Evolutionary conservation across 768 basidiomycete genomes (phyloP).

Genomic region (Boletus fagicola): DNA sequence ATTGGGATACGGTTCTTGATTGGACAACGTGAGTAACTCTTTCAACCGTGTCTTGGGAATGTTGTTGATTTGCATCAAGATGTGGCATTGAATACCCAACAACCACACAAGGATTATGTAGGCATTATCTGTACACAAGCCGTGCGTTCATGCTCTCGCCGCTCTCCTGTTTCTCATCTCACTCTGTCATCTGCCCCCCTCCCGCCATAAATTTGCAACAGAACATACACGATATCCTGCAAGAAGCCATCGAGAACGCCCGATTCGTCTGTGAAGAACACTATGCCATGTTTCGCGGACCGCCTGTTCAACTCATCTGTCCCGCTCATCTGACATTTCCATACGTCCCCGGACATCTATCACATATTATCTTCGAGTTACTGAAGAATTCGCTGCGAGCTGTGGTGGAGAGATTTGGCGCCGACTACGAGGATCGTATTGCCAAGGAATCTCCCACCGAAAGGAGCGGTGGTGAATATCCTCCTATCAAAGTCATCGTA

Average conservation of each 20-base stretch:
- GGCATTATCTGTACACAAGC: conserved; percentile 96
- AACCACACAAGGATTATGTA: conserved; percentile 88
- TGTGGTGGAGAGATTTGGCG: conserved; percentile 89
- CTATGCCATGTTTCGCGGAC: conserved; percentile 92
- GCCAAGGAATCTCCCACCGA: conserved; percentile 7
- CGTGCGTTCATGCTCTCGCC: conserved; percentile 42
- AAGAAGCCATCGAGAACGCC: conserved; percentile 98
- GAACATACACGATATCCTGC: conserved; percentile 97
- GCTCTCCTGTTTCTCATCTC: neutral
- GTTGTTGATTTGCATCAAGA: conserved; percentile 47
- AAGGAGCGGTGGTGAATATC: conserved; percentile 11
- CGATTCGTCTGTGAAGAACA: conserved; percentile 94
- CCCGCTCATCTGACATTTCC: conserved; percentile 82
- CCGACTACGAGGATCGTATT: conserved; percentile 60
- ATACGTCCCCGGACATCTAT: conserved; percentile 95
- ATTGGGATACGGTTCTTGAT: conserved; percentile 97
- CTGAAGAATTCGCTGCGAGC: conserved; percentile 97
- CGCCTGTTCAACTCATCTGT: conserved; percentile 95
- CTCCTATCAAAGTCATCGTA: conserved; percentile 52
- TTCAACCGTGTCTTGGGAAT: neutral
- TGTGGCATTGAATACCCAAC: conserved; percentile 89
- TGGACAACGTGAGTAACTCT: conserved; percentile 73
- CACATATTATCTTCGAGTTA: conserved; percentile 95
- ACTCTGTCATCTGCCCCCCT: neutral
- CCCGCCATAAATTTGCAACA: conserved; percentile 25